Conservation (phyloP, 164 flowering plant genomes). For the Tetrastigma voinierianum region DNA sequence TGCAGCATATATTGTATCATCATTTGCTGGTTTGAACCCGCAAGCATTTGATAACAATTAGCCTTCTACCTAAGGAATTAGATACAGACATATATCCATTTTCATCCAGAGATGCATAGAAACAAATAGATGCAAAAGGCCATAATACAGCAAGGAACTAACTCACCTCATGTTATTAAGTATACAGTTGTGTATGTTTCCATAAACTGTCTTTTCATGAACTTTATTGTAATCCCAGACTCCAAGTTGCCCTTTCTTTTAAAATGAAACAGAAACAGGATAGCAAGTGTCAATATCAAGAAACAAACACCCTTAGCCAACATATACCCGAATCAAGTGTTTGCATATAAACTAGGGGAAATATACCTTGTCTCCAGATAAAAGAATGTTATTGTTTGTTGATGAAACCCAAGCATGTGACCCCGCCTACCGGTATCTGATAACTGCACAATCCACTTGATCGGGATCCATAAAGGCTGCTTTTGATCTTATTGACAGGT, state of each 20-base stretch:
- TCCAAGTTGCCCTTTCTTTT: constrained; percentile 97
- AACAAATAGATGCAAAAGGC: background rate
- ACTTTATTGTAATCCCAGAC: constrained; percentile 85
- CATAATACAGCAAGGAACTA: background rate
- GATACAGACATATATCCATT: background rate
- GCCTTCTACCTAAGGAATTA: background rate
- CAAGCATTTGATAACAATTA: constrained; percentile 6
- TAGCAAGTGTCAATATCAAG: constrained; percentile 11
- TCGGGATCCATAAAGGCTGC: constrained; percentile 72
- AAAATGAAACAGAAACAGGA: constrained; percentile 7
- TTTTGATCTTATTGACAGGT: constrained; percentile 57
- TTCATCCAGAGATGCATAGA: background rate
- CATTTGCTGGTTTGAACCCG: constrained; percentile 80
- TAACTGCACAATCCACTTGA: constrained; percentile 72
- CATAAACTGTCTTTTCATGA: constrained; percentile 78
- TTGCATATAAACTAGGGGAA: background rate
- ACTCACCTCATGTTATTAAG: constrained; percentile 84
- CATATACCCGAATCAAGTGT: background rate
- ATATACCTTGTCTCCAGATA: constrained; percentile 94
- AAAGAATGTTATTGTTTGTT: constrained; percentile 66
- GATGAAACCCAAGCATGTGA: constrained; percentile 95
- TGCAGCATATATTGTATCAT: constrained; percentile 70
- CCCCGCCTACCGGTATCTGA: constrained; percentile 86
- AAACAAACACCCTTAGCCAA: constrained; percentile 4
- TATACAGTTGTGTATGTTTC: constrained; percentile 71